Conservation (phyloP, 148 eudicot species). For the Vaccinium myrtillus region DNA sequence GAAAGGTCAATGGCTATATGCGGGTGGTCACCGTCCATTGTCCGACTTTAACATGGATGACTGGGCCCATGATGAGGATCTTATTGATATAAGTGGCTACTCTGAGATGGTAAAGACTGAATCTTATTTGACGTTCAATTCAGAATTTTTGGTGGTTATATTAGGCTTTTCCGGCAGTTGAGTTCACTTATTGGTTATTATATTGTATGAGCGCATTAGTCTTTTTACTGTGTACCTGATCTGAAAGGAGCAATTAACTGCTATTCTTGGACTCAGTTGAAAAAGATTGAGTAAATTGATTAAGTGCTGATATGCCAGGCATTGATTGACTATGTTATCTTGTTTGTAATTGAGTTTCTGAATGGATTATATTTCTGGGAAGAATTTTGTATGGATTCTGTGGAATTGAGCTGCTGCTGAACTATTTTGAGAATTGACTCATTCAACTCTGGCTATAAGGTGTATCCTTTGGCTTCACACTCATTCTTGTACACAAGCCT, state of each 20-base stretch:
- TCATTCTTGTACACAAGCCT: not conserved
- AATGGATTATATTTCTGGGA: not conserved
- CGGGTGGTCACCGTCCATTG: constrained; percentile 64
- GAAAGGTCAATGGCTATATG: constrained; percentile 98
- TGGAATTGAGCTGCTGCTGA: constrained; percentile 6
- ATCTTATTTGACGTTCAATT: not conserved
- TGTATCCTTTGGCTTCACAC: not conserved
- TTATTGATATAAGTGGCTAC: constrained; percentile 75
- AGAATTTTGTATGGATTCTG: not conserved
- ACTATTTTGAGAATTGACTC: not conserved
- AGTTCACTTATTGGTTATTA: not conserved
- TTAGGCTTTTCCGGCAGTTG: not conserved
- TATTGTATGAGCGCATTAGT: not conserved
- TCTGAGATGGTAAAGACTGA: constrained; percentile 67
- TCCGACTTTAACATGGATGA: constrained; percentile 73
- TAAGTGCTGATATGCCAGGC: not conserved
- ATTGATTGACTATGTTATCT: not conserved
- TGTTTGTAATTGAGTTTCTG: not conserved
- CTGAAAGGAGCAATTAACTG: constrained; percentile 3
- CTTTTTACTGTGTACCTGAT: not conserved
- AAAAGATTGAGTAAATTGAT: constrained; percentile 4
- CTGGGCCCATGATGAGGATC: constrained; percentile 89
- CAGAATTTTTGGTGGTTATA: not conserved
- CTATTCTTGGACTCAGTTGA: not conserved
- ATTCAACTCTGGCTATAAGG: no score